phyloP scores from a whole-genome alignment of 352 stramenopile species.

The Phytophthora tentaculata region DNA sequence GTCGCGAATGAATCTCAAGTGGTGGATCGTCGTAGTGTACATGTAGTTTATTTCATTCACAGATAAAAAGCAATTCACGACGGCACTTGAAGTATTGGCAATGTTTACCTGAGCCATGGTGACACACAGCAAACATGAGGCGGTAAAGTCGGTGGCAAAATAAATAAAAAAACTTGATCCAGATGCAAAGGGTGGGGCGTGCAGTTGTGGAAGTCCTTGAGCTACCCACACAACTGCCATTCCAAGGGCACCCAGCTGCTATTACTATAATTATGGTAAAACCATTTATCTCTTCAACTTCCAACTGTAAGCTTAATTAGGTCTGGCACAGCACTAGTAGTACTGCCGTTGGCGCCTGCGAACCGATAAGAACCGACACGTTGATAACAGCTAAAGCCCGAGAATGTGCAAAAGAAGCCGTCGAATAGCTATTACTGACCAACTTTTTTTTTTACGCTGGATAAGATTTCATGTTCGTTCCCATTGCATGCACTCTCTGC shows the following conservation, averaged over 20 bases:
- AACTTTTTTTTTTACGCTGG: neutral
- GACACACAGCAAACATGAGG: neutral
- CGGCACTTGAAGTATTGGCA: neutral
- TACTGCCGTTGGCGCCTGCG: no score
- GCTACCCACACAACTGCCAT: neutral
- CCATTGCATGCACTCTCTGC: conserved; percentile 13
- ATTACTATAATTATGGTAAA: no score
- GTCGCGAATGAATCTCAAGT: neutral
- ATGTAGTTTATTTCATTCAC: neutral
- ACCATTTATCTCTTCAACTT: no score
- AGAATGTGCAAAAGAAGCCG: no score
- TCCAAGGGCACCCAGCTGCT: neutral
- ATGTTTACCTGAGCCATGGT: neutral
- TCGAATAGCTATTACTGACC: no score
- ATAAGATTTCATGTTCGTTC: conserved; percentile 8
- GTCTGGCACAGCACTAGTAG: no score
- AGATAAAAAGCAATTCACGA: neutral
- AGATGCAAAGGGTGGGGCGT: neutral
- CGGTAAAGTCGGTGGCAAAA: neutral
- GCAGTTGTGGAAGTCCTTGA: neutral
- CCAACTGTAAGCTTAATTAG: no score
- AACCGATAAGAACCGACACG: no score
- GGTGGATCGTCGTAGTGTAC: neutral
- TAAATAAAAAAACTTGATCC: no score
- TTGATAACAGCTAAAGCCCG: no score